A percentile compares a stretch with the other conserved stretches of the same genome.
phyloP scores from a whole-genome alignment of 805 yeast species.

The Yarrowia sp. region DNA sequence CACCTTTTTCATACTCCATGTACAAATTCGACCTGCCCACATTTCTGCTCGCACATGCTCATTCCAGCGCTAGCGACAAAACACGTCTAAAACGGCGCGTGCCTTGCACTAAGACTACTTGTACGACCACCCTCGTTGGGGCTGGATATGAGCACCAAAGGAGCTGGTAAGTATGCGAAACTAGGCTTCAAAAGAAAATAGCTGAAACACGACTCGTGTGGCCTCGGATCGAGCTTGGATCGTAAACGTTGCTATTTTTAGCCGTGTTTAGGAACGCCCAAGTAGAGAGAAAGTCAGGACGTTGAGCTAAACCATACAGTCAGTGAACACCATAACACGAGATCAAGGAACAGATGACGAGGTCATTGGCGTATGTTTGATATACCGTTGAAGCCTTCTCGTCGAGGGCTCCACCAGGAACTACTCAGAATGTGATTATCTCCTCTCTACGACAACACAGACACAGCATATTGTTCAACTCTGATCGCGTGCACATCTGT shows the following conservation, averaged over 20 bases:
- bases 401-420: no score
- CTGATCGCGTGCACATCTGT: slow-evolving; percentile 2
- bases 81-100: not conserved
- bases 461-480: no score
- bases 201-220: not conserved
- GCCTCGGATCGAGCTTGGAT: not conserved
- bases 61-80: slow-evolving; percentile 1
- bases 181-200: not conserved
- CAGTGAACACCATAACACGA: not conserved
- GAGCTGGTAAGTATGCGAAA: not conserved
- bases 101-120: no score
- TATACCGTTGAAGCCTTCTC: no score
- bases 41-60: not conserved
- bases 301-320: slow-evolving; percentile 15
- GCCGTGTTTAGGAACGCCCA: not conserved
- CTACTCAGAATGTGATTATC: no score
- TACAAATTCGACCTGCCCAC: not conserved
- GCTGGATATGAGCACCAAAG: not conserved
- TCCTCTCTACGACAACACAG: no score
- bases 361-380: no score
- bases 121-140: not conserved
- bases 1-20: no score
- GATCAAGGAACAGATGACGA: no score
- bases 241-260: slow-evolving; percentile 14
- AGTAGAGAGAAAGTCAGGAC: no score